Conservation (phyloP, 495 filamentous ascomycete genomes). For the Glarea lozoyensis region DNA sequence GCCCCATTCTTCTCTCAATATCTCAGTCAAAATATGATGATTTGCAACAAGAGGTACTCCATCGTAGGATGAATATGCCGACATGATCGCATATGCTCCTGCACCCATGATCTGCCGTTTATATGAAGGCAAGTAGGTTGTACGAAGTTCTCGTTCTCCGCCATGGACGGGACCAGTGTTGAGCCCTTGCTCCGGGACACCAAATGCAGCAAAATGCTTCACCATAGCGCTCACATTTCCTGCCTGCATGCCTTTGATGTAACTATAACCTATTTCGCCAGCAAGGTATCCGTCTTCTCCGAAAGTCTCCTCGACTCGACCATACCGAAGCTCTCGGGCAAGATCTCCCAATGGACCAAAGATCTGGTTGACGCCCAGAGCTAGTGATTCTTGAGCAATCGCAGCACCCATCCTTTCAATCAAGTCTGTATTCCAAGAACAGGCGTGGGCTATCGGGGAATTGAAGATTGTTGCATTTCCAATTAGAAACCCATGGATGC, state of each 20-base stretch:
- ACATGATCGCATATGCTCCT: conserved; percentile 58
- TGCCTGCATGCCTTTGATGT: conserved; percentile 44
- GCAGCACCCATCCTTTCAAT: conserved; percentile 51
- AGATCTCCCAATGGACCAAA: conserved; percentile 61
- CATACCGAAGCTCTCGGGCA: conserved; percentile 57
- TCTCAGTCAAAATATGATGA: conserved; percentile 52
- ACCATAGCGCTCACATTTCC: conserved; percentile 56
- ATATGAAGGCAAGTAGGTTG: conserved; percentile 58
- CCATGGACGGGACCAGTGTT: conserved; percentile 63
- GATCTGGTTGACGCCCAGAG: conserved; percentile 58
- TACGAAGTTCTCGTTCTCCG: conserved; percentile 57
- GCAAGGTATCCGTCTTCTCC: conserved; percentile 56
- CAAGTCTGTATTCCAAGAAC: conserved; percentile 52
- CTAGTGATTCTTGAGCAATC: conserved; percentile 51
- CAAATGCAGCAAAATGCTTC: conserved; percentile 62
- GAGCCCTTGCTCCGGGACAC: conserved; percentile 56
- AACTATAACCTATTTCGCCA: conserved; percentile 28
- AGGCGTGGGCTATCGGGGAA: conserved; percentile 60
- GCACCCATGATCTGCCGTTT: conserved; percentile 60
- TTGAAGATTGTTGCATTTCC: conserved; percentile 70
- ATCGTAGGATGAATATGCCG: conserved; percentile 61
- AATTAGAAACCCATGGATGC: conserved; percentile 61
- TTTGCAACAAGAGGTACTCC: conserved; percentile 55
- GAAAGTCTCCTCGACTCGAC: conserved; percentile 62
- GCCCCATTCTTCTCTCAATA: conserved; percentile 60